Evolutionary conservation across 2,329 filamentous ascomycete species (phyloP).

Genomic region (Diplocarpon mali): DNA sequence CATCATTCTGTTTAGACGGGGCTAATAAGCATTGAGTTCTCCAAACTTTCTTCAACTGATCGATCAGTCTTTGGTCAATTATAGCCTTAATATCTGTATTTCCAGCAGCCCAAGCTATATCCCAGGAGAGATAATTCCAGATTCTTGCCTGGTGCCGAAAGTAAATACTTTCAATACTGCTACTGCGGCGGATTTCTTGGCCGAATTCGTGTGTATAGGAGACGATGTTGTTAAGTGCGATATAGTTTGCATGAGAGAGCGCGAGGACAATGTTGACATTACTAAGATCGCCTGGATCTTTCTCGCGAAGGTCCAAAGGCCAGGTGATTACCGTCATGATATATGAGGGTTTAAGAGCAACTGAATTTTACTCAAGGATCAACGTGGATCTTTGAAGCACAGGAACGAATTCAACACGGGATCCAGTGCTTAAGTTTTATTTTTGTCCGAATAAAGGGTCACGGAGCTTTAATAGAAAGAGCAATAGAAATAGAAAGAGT

Average conservation of each 20-base stretch:
- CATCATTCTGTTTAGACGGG: no score
- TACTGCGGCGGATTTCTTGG: background rate
- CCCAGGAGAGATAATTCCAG: background rate
- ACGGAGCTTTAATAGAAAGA: no score
- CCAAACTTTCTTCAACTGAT: background rate
- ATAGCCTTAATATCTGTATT: background rate
- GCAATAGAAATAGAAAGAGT: no score
- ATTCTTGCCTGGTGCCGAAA: background rate
- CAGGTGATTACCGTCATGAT: background rate
- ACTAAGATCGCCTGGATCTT: background rate
- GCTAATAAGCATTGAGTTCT: background rate
- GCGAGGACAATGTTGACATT: background rate
- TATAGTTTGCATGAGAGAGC: background rate
- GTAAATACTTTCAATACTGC: background rate
- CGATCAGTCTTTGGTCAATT: background rate
- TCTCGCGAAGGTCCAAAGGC: background rate
- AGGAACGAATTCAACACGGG: no score
- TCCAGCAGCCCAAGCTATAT: background rate
- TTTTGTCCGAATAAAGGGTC: no score
- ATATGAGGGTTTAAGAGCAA: no score
- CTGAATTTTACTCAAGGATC: no score
- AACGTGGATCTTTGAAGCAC: no score
- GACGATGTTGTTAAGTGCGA: background rate
- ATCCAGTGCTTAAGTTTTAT: no score
- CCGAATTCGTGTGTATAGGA: background rate